phyloP scores from a whole-genome alignment of 352 stramenopile species.

The Phytophthora syringae region DNA sequence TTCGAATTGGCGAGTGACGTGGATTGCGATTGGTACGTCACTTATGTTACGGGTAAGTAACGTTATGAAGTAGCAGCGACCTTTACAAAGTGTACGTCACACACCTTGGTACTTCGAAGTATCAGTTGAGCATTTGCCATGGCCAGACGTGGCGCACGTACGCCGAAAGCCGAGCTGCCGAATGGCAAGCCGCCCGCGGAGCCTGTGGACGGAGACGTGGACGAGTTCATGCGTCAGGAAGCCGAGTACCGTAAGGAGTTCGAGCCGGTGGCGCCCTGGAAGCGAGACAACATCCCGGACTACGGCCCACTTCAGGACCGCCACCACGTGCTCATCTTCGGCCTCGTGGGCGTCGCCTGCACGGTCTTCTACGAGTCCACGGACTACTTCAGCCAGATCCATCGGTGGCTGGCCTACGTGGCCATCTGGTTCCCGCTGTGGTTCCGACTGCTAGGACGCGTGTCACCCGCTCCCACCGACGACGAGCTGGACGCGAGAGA shows the following conservation, averaged over 20 bases:
- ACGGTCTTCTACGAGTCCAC: constrained; percentile 79
- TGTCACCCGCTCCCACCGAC: constrained; percentile 68
- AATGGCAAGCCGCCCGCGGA: constrained; percentile 7
- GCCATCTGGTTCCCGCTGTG: constrained; percentile 87
- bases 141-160: constrained; percentile 14
- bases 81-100: no score
- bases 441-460: constrained; percentile 72
- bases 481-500: constrained; percentile 63
- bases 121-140: constrained; percentile 16
- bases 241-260: constrained; percentile 69
- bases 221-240: constrained; percentile 51
- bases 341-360: constrained; percentile 63
- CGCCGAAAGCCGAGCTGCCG: constrained; percentile 26
- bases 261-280: constrained; percentile 85
- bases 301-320: constrained; percentile 71
- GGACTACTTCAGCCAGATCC: constrained; percentile 76
- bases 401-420: constrained; percentile 73
- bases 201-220: constrained; percentile 24
- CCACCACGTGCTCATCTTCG: constrained; percentile 73
- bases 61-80: neutral
- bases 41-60: neutral
- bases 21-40: neutral
- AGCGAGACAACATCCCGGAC: constrained; percentile 80
- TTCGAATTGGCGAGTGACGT: neutral
- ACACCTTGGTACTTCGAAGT: no score